Conservation (phyloP, 768 basidiomycete genomes). For the Phylloporus sp. region DNA sequence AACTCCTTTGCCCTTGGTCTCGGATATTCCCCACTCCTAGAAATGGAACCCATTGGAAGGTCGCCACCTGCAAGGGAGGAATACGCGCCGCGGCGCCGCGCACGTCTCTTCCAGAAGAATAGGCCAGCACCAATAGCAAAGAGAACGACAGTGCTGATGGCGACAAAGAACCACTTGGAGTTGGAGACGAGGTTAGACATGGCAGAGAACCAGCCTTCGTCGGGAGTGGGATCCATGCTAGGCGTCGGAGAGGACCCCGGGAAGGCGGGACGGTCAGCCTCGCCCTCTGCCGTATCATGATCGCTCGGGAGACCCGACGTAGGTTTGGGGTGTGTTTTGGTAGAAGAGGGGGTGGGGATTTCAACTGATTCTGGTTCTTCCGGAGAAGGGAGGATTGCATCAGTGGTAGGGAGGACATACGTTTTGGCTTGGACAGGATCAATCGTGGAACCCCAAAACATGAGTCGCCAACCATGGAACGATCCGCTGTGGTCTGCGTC, state of each 20-base stretch:
- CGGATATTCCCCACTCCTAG: slow-evolving; percentile 32
- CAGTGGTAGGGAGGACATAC: slow-evolving; percentile 55
- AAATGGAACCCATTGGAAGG: slow-evolving; percentile 71
- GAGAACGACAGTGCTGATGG: slow-evolving; percentile 69
- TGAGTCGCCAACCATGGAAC: slow-evolving; percentile 90
- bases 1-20: slow-evolving; percentile 74
- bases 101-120: slow-evolving; percentile 76
- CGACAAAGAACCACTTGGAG: slow-evolving; percentile 88
- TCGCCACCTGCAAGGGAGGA: slow-evolving; percentile 59
- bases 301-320: slow-evolving; percentile 85
- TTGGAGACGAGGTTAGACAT: slow-evolving; percentile 67
- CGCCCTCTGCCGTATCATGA: slow-evolving; percentile 74
- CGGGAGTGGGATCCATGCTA: slow-evolving; percentile 54
- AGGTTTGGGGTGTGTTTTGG: slow-evolving; percentile 74
- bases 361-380: slow-evolving; percentile 38
- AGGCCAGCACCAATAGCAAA: slow-evolving; percentile 64
- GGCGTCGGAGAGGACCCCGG: slow-evolving; percentile 34
- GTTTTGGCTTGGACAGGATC: slow-evolving; percentile 62
- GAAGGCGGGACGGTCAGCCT: slow-evolving; percentile 74
- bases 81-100: slow-evolving; percentile 44
- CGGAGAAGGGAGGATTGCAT: slow-evolving; percentile 47
- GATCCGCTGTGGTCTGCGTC: slow-evolving; percentile 52
- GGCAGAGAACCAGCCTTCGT: slow-evolving; percentile 82
- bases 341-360: slow-evolving; percentile 38
- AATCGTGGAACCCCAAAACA: slow-evolving; percentile 84